phyloP scores from a whole-genome alignment of 2,329 filamentous ascomycete species.

The Colletotrichum sp. region DNA sequence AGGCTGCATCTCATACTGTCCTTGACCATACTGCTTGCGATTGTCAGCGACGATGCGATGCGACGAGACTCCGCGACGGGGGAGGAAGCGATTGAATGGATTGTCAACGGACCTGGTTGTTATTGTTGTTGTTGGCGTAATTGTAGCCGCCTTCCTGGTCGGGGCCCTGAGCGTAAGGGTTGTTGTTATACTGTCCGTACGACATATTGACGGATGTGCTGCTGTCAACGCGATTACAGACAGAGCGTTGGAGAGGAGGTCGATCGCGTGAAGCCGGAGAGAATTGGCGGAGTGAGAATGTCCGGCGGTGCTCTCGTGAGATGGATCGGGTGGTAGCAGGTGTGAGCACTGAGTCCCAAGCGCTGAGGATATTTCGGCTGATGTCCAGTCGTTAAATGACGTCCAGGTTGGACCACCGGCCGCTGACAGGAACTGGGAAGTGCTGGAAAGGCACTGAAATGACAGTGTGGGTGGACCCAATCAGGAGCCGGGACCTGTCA shows the following conservation, averaged over 20 bases:
- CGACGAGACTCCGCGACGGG: background rate
- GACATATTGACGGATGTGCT: conserved; percentile 52
- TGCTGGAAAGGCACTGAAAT: conserved; percentile 16
- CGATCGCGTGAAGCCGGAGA: background rate
- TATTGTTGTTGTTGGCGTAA: conserved; percentile 30
- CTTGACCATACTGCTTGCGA: conserved; percentile 30
- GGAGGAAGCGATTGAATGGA: background rate
- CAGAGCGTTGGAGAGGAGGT: background rate
- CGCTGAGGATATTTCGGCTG: conserved; percentile 15
- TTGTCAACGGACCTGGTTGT: conserved; percentile 41
- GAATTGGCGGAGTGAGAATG: background rate
- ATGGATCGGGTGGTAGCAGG: conserved; percentile 5
- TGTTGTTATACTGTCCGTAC: conserved; percentile 65
- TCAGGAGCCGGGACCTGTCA: conserved; percentile 18
- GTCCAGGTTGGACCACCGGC: conserved; percentile 9
- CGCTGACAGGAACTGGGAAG: conserved; percentile 19
- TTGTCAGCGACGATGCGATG: background rate
- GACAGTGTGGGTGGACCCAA: conserved; percentile 16
- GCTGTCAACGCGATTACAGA: background rate
- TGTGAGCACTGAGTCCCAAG: background rate
- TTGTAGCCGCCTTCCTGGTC: conserved; percentile 50
- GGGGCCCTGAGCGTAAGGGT: conserved; percentile 65
- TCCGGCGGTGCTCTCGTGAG: background rate
- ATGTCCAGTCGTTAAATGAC: conserved; percentile 21
- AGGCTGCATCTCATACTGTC: conserved; percentile 60